These are phyloP conservation scores for Metschnikowia reukaufii DNA, from an alignment of 805 yeast species.

Conservation along the genomic window DNA sequence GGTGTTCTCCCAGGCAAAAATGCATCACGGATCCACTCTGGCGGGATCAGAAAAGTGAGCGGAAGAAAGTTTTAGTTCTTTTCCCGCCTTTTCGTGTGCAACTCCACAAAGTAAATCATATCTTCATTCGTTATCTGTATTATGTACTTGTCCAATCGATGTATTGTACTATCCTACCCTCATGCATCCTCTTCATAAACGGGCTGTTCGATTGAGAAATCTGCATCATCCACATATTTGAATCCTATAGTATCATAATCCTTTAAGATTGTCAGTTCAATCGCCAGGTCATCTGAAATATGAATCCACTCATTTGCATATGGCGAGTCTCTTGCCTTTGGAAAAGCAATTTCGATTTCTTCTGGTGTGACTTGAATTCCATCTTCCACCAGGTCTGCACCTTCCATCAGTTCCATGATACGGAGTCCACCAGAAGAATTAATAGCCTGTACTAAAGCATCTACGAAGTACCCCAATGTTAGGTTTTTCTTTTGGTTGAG, in stretches of 20 bases:
- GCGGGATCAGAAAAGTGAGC: conserved; percentile 21
- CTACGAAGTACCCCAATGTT: conserved; percentile 22
- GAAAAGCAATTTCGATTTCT: conserved; percentile 42
- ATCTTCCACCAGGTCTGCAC: conserved; percentile 12
- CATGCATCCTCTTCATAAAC: conserved; percentile 7
- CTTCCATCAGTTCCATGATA: conserved; percentile 21
- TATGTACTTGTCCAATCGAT: conserved; percentile 1
- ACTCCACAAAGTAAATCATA: background rate
- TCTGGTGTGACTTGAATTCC: conserved; percentile 16
- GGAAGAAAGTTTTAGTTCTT: conserved; percentile 15
- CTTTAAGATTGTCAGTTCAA: conserved; percentile 31
- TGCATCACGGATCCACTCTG: conserved; percentile 17
- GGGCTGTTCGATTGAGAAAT: conserved; percentile 27
- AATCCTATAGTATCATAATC: conserved; percentile 48
- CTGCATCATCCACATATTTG: conserved; percentile 35
- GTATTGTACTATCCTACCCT: background rate
- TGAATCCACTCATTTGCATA: conserved; percentile 39
- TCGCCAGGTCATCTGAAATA: conserved; percentile 25
- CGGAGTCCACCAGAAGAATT: conserved; percentile 50
- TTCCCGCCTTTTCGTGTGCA: background rate
- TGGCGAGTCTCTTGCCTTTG: conserved; percentile 37
- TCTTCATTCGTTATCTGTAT: conserved; percentile 5
- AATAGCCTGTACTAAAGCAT: conserved; percentile 37
- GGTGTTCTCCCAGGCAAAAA: conserved; percentile 20
- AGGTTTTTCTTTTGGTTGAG: conserved; percentile 19